Percentiles rank a stretch among this genome's conserved stretches.
These are phyloP conservation scores for Vicia faba DNA, from an alignment of 306 rosid genomes.

Conservation along the genomic window DNA sequence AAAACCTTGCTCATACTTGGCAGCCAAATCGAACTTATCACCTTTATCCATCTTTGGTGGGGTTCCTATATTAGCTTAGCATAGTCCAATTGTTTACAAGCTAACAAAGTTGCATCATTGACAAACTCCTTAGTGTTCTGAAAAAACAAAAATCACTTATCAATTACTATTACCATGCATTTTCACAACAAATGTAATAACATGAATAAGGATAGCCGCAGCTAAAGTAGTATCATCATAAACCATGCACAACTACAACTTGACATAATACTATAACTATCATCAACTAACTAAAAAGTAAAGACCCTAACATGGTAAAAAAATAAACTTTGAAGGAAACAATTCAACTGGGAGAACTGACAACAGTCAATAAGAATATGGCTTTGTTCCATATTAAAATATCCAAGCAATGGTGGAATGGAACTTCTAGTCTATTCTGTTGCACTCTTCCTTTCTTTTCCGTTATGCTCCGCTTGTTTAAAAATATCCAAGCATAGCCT, in stretches of 20 bases:
- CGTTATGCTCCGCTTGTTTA: no score
- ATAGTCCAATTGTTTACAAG: constrained; percentile 36
- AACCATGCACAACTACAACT: constrained; percentile 24
- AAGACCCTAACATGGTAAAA: no score
- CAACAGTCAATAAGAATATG: not conserved
- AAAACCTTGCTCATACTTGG: constrained; percentile 36
- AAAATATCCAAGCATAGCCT: no score
- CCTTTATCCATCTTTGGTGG: constrained; percentile 37
- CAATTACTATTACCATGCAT: not conserved
- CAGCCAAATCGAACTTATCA: constrained; percentile 41
- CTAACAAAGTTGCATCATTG: constrained; percentile 32
- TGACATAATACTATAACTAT: not conserved
- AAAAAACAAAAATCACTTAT: constrained; percentile 21
- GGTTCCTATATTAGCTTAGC: constrained; percentile 37
- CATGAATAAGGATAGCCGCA: constrained; percentile 21
- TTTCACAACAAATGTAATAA: constrained; percentile 22
- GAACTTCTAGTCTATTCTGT: no score
- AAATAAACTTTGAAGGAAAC: no score
- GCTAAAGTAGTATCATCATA: constrained; percentile 22
- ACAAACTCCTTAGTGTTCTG: constrained; percentile 53
- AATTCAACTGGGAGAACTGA: not conserved
- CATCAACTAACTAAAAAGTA: not conserved
- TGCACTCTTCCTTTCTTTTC: no score
- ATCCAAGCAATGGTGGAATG: no score
- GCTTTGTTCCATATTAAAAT: no score